Percentiles rank a stretch among this genome's conserved stretches.
phyloP scores from a whole-genome alignment of 306 rosid species.

The Gleditsia sinensis region DNA sequence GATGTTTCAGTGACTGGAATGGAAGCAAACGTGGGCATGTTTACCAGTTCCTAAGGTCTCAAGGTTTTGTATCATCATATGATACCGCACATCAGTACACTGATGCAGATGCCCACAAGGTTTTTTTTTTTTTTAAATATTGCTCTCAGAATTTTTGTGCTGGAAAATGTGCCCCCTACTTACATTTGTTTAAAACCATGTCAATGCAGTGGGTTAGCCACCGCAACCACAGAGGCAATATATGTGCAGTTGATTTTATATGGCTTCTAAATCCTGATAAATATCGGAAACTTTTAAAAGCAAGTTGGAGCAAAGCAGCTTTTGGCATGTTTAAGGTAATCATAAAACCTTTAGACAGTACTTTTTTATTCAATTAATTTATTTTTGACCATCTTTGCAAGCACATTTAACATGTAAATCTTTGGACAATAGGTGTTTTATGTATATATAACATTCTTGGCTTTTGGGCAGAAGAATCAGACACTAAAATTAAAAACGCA shows the following conservation, averaged over 20 bases:
- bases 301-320: slow-evolving; percentile 73
- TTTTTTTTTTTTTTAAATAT: slow-evolving; percentile 18
- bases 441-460: neutral
- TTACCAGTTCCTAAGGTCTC: slow-evolving; percentile 85
- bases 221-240: slow-evolving; percentile 82
- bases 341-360: neutral
- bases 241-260: slow-evolving; percentile 90
- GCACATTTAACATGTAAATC: neutral
- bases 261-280: slow-evolving; percentile 85
- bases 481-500: neutral
- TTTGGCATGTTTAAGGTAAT: slow-evolving; percentile 80
- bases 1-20: slow-evolving; percentile 76
- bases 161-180: neutral
- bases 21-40: slow-evolving; percentile 94
- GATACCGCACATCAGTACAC: slow-evolving; percentile 86
- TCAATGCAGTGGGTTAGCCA: slow-evolving; percentile 87
- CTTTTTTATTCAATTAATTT: neutral
- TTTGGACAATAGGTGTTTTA: neutral
- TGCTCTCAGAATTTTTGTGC: slow-evolving; percentile 9
- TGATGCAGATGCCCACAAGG: slow-evolving; percentile 91
- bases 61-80: slow-evolving; percentile 85
- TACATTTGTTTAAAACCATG: slow-evolving; percentile 18
- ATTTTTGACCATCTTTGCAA: neutral
- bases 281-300: slow-evolving; percentile 51
- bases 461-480: neutral